Base-by-base conservation (phyloP, 2,329 filamentous ascomycete genomes). In the Colletotrichum sp. region DNA sequence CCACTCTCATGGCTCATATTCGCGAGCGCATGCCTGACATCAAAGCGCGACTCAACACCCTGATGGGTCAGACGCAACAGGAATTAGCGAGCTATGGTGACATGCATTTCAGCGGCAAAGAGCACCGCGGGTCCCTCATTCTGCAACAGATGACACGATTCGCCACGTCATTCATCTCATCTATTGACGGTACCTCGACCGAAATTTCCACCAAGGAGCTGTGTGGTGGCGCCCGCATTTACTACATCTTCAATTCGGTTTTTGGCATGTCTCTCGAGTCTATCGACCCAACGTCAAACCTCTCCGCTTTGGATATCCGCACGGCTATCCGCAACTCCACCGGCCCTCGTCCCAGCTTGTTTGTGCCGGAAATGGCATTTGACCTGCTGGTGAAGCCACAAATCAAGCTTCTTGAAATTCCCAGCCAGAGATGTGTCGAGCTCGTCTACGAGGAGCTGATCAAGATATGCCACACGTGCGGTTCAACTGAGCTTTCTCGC, bases 21-120 rank as follows among this genome's bases (percentile, higher is more conserved):
- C 94, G 97, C 76, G 97, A 99, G 83, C 93, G 97, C 63, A 88
- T 99, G 80, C 97, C 97, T 34, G 97, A 99, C 84, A 99, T 99
- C 88, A 99, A 99, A 87, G 97, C 97, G 66, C 93, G 97, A 71
- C 90, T 99, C 77, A 99, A 99, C 85, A 99, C 97, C 1, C 88
- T 99, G 67, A 99, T 99, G 97, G 97, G 97, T n/a, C 97, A 99
- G 86, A 99, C 97, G 65, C 97, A 99, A 83, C 97, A 99, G 87
- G 97, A 99, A 85, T 90, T 99, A 73, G 97, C 97, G 58, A 98
- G 96, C 85, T 99, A 99, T 83, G 97, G 97, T 48, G 98, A 99
- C 83, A 98, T 97, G 88, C 95, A 98, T 80, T 99, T 99, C 83
- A 98, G 95, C 78, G 97, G 97, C 80, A 98, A 98, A 84, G 97